These are phyloP conservation scores for Apiotrichum brassicae DNA, from an alignment of 1,284 basidiomycete species.

Conservation along the genomic window DNA sequence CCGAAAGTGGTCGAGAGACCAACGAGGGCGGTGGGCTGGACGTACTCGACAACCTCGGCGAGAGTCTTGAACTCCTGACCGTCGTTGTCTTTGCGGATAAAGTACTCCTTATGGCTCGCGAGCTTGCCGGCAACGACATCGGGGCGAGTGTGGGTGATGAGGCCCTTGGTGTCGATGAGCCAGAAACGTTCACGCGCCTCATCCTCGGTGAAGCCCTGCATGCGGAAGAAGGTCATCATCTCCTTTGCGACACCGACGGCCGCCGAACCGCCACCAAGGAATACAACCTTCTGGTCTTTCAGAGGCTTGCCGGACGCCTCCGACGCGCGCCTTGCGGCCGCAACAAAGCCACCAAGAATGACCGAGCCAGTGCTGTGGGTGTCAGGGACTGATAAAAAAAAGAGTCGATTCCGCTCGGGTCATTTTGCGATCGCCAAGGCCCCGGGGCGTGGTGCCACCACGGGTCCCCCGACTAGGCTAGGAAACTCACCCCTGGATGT, in stretches of 20 bases:
- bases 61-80: constrained; percentile 70
- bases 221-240: constrained; percentile 79
- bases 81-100: constrained; percentile 70
- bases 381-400: background rate
- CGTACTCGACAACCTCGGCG: constrained; percentile 72
- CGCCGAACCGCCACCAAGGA: constrained; percentile 54
- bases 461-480: constrained; percentile 1
- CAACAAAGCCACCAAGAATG: constrained; percentile 82
- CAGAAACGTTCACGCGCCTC: constrained; percentile 74
- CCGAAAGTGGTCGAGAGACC: constrained; percentile 83
- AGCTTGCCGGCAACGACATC: constrained; percentile 55
- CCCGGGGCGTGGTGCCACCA: background rate
- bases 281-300: constrained; percentile 75
- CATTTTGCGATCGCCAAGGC: constrained; percentile 2
- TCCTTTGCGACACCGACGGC: constrained; percentile 70
- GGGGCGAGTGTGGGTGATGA: constrained; percentile 64
- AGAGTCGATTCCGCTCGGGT: background rate
- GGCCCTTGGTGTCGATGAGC: constrained; percentile 74
- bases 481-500: constrained; percentile 58
- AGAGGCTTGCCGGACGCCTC: constrained; percentile 64
- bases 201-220: constrained; percentile 63
- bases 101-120: constrained; percentile 73
- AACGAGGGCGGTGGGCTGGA: constrained; percentile 84
- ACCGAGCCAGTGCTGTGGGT: constrained; percentile 77
- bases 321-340: constrained; percentile 72